Conservation (phyloP, 2,329 filamentous ascomycete species). For the Sphaerulina vaccinii region DNA sequence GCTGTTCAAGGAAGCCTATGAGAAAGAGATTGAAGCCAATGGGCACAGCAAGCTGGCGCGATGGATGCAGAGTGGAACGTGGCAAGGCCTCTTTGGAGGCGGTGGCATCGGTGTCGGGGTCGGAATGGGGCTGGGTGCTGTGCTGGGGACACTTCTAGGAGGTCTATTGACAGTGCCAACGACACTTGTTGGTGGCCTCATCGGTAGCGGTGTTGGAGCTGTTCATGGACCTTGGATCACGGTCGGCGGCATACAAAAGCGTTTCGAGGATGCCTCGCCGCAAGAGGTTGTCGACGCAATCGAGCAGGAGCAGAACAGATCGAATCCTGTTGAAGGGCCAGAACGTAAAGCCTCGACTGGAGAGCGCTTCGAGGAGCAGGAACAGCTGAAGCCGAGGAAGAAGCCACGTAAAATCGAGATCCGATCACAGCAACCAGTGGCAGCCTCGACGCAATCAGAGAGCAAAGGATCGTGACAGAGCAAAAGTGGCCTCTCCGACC, state of each 20-base stretch:
- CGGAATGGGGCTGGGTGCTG: slow-evolving; percentile 43
- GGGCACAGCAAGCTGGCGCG: slow-evolving; percentile 30
- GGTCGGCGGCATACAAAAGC: slow-evolving; percentile 27
- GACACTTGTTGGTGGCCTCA: slow-evolving; percentile 15
- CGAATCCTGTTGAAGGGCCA: not conserved
- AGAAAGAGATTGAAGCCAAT: slow-evolving; percentile 35
- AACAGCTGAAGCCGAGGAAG: slow-evolving; percentile 6
- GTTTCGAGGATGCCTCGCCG: slow-evolving; percentile 21
- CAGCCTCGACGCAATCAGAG: not conserved
- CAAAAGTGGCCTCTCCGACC: too few species aligned
- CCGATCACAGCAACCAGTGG: slow-evolving; percentile 7
- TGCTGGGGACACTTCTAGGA: slow-evolving; percentile 38
- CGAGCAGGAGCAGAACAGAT: slow-evolving; percentile 15
- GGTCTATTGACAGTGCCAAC: slow-evolving; percentile 30
- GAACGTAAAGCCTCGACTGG: not conserved
- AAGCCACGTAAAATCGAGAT: slow-evolving; percentile 27
- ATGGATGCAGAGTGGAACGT: slow-evolving; percentile 37
- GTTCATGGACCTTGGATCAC: slow-evolving; percentile 47
- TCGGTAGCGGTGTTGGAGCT: slow-evolving; percentile 43
- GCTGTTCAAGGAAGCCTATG: slow-evolving; percentile 34
- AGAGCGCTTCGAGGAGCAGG: not conserved
- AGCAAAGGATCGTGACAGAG: not conserved
- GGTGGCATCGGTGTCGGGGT: slow-evolving; percentile 46
- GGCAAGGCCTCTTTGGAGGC: slow-evolving; percentile 44
- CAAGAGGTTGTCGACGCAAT: slow-evolving; percentile 23